phyloP scores from a whole-genome alignment of 208 protist species.

The Trypanosoma scelopori region DNA sequence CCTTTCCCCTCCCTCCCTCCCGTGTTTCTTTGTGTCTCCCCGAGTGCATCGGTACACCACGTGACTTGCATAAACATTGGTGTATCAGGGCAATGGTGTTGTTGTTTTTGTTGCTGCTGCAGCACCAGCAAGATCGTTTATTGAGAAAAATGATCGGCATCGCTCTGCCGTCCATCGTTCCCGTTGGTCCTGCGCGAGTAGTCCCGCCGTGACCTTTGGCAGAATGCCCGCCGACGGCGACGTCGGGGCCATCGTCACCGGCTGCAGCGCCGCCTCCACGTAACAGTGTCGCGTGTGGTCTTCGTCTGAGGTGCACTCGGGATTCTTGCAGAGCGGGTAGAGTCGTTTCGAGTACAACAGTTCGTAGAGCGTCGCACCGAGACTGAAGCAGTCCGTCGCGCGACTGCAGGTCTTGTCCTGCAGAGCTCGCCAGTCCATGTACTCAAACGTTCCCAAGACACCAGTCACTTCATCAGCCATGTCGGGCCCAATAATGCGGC shows the following conservation, averaged over 20 bases:
- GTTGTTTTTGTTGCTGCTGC: not conserved
- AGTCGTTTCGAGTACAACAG: slow-evolving; percentile 63
- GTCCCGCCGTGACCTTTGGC: slow-evolving; percentile 48
- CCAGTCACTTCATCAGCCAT: slow-evolving; percentile 44
- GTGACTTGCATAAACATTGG: too few relatives aligned
- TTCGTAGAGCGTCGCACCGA: slow-evolving; percentile 79
- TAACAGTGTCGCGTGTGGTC: slow-evolving; percentile 77
- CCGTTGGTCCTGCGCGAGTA: slow-evolving; percentile 39
- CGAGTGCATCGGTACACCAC: not conserved
- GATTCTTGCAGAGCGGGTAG: slow-evolving; percentile 66
- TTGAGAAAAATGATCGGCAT: slow-evolving; percentile 39
- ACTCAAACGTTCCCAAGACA: slow-evolving; percentile 80
- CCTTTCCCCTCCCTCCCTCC: too few relatives aligned
- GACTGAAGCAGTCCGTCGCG: slow-evolving; percentile 76
- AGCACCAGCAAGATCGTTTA: slow-evolving; percentile 8
- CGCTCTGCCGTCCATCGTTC: slow-evolving; percentile 66
- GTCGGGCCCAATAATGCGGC: slow-evolving; percentile 60
- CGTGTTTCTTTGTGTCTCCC: slow-evolving; percentile 5
- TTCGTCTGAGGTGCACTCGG: slow-evolving; percentile 37
- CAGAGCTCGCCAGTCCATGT: slow-evolving; percentile 83
- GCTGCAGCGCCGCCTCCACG: slow-evolving; percentile 50
- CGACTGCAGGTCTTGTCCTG: slow-evolving; percentile 62
- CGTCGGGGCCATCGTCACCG: slow-evolving; percentile 32
- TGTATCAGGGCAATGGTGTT: not conserved
- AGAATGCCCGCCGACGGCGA: slow-evolving; percentile 23